These are phyloP conservation scores for Lyophyllum shimeji DNA, from an alignment of 768 basidiomycete species.

Conservation along the genomic window DNA sequence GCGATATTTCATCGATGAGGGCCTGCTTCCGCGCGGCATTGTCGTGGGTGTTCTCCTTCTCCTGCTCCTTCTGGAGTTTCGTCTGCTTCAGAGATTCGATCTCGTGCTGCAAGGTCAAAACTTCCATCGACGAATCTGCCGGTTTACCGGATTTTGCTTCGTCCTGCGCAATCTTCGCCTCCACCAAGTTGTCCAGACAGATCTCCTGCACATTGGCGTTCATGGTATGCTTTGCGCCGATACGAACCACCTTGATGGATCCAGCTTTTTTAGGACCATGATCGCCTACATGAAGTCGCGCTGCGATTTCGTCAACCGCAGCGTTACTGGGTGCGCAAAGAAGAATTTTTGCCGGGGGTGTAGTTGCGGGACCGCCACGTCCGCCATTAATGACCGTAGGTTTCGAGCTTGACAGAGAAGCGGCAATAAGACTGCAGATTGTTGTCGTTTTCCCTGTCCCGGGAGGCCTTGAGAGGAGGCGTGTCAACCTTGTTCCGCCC, in stretches of 20 bases:
- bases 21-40: slow-evolving; percentile 51
- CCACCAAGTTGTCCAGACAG: slow-evolving; percentile 84
- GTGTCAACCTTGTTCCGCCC: neutral
- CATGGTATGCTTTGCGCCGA: slow-evolving; percentile 76
- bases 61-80: slow-evolving; percentile 56
- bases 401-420: slow-evolving; percentile 67
- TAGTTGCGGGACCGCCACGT: slow-evolving; percentile 44
- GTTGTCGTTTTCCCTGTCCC: slow-evolving; percentile 99
- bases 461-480: slow-evolving; percentile 64
- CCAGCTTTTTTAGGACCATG: slow-evolving; percentile 52
- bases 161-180: slow-evolving; percentile 60
- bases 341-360: slow-evolving; percentile 61
- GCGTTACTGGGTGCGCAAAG: slow-evolving; percentile 98
- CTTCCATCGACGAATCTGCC: slow-evolving; percentile 56
- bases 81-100: slow-evolving; percentile 66
- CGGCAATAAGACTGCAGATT: slow-evolving; percentile 90
- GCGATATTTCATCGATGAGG: slow-evolving; percentile 70
- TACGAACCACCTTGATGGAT: slow-evolving; percentile 84
- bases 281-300: slow-evolving; percentile 81
- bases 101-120: slow-evolving; percentile 60
- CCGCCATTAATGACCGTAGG: slow-evolving; percentile 54
- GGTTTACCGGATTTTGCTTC: slow-evolving; percentile 28
- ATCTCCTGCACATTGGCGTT: slow-evolving; percentile 82
- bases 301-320: slow-evolving; percentile 94
- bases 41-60: slow-evolving; percentile 55